phyloP scores from a whole-genome alignment of 106 monocot species.

The Iris macrosiphon region DNA sequence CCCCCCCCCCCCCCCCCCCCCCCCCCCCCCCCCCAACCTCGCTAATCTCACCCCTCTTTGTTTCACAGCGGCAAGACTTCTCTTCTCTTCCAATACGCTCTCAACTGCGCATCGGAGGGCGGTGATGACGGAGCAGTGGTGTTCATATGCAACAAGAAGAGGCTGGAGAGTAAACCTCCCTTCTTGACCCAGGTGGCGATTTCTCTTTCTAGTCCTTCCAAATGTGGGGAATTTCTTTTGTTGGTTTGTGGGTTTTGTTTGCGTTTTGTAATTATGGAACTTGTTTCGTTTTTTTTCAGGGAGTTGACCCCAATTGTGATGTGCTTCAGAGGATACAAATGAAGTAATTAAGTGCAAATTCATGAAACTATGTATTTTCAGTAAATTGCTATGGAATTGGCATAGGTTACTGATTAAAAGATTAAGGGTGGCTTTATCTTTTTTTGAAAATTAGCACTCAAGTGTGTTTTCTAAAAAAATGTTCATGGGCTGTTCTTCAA shows the following conservation, averaged over 20 bases:
- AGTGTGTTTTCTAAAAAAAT: too few species aligned
- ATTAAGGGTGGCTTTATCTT: too few species aligned
- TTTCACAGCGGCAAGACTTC: slow-evolving; percentile 82
- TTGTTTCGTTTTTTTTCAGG: slow-evolving; percentile 32
- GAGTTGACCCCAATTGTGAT: slow-evolving; percentile 47
- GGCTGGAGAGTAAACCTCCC: slow-evolving; percentile 80
- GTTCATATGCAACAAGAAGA: slow-evolving; percentile 75
- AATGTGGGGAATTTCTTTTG: background rate
- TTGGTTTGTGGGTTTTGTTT: background rate
- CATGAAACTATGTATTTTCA: too few species aligned
- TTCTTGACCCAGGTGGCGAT: slow-evolving; percentile 51
- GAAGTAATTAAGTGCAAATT: too few species aligned
- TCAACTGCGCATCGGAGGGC: slow-evolving; percentile 56
- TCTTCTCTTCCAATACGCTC: slow-evolving; percentile 86
- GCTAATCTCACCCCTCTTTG: background rate
- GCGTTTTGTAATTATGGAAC: background rate
- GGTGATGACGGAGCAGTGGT: slow-evolving; percentile 43
- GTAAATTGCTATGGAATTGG: too few species aligned
- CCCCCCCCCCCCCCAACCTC: background rate
- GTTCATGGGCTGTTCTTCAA: too few species aligned
- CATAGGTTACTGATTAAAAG: too few species aligned
- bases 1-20: background rate
- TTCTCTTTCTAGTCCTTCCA: background rate
- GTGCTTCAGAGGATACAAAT: slow-evolving; percentile 57
- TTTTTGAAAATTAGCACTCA: too few species aligned